Evolutionary conservation across 805 yeast genomes (phyloP).

Genomic region (Metschnikowia arizonensis): DNA sequence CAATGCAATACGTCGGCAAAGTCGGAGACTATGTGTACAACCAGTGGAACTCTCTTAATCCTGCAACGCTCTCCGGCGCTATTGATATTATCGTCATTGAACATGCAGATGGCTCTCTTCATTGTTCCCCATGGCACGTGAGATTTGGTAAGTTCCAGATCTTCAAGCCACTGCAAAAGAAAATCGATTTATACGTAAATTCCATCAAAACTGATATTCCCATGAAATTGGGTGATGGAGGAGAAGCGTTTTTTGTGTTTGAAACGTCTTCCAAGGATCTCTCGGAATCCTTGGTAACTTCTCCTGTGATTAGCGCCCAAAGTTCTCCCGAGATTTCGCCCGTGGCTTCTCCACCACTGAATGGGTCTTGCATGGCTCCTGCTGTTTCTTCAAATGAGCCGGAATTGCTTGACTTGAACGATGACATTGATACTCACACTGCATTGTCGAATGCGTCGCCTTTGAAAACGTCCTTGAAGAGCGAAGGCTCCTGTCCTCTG

Average conservation of each 20-base stretch:
- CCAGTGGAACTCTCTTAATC: conserved; percentile 96
- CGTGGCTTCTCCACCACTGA: conserved; percentile 15
- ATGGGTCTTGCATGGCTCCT: not conserved
- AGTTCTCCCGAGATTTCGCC: conserved; percentile 54
- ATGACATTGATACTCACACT: conserved; percentile 31
- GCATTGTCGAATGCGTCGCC: conserved; percentile 19
- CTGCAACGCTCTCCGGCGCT: conserved; percentile 94
- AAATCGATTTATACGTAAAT: conserved; percentile 84
- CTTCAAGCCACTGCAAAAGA: conserved; percentile 90
- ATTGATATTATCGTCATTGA: conserved; percentile 94
- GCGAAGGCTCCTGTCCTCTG: conserved; percentile 11
- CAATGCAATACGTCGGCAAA: conserved; percentile 94
- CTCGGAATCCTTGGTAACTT: conserved; percentile 75
- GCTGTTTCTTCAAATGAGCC: conserved; percentile 20
- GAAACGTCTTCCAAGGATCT: conserved; percentile 65
- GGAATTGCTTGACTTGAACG: conserved; percentile 36
- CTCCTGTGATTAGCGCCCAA: conserved; percentile 73
- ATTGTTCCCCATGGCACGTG: conserved; percentile 95
- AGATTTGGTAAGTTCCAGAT: conserved; percentile 93
- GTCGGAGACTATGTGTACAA: conserved; percentile 93
- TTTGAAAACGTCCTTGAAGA: conserved; percentile 19
- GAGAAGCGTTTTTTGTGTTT: conserved; percentile 96
- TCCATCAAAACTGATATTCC: conserved; percentile 78
- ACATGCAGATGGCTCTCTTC: conserved; percentile 73
- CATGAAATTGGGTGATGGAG: conserved; percentile 96